These are phyloP conservation scores for Beauveria caledonica DNA, from an alignment of 2,329 filamentous ascomycete species.

Conservation along the genomic window DNA sequence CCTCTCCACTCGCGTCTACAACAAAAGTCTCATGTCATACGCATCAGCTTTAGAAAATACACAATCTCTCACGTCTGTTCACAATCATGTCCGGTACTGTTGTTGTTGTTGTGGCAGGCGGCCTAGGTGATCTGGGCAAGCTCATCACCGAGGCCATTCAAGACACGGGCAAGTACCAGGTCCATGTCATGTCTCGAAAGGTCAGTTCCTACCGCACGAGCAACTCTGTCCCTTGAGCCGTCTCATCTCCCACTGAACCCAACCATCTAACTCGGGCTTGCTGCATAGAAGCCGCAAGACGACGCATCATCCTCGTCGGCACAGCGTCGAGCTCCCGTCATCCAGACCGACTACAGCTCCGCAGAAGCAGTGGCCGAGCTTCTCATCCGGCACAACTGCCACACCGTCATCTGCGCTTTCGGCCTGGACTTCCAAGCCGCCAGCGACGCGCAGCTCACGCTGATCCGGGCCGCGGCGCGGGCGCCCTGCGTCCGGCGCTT, in stretches of 20 bases:
- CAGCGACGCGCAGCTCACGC: constrained; percentile 23
- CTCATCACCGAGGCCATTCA: constrained; percentile 36
- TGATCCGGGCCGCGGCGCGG: constrained; percentile 26
- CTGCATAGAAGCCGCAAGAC: background rate
- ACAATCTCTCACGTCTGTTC: background rate
- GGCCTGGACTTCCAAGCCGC: constrained; percentile 22
- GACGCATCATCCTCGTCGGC: background rate
- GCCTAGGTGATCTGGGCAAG: constrained; percentile 36
- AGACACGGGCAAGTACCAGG: constrained; percentile 27
- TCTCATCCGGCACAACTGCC: constrained; percentile 17
- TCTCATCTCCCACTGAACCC: no score
- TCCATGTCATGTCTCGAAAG: constrained; percentile 34
- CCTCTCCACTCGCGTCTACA: no score
- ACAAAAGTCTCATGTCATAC: no score
- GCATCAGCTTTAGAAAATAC: background rate
- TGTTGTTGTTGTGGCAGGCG: constrained; percentile 39
- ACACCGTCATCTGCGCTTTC: constrained; percentile 26
- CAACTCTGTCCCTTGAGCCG: background rate
- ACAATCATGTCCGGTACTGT: constrained; percentile 19
- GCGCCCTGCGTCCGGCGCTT: constrained; percentile 25
- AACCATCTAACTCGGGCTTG: background rate
- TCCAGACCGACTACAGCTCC: constrained; percentile 22
- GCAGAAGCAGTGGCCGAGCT: constrained; percentile 16
- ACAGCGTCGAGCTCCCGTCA: constrained; percentile 11
- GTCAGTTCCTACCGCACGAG: constrained; percentile 21